These are phyloP conservation scores for Boletus coccyginus DNA, from an alignment of 768 basidiomycete genomes.

Conservation along the genomic window DNA sequence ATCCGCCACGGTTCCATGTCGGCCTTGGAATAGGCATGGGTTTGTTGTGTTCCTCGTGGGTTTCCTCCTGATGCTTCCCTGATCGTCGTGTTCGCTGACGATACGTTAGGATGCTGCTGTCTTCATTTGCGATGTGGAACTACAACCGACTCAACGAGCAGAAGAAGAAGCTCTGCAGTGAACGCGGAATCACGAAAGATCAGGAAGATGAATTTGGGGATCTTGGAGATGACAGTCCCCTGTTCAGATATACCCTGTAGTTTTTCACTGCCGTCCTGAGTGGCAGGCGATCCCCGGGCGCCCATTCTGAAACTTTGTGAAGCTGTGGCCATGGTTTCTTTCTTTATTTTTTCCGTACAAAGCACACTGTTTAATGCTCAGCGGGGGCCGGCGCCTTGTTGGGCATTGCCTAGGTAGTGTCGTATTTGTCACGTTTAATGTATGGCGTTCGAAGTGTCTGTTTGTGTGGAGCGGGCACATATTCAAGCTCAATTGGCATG, in stretches of 20 bases:
- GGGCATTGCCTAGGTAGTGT: too few relatives aligned
- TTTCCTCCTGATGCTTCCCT: constrained; percentile 5
- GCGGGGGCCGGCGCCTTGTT: too few relatives aligned
- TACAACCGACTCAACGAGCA: constrained; percentile 45
- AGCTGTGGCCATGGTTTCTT: neutral
- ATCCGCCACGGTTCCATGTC: constrained; percentile 35
- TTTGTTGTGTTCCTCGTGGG: constrained; percentile 25
- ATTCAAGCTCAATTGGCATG: too few relatives aligned
- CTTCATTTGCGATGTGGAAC: constrained; percentile 42
- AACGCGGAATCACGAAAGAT: constrained; percentile 41
- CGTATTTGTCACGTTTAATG: too few relatives aligned
- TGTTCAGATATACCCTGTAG: constrained; percentile 43
- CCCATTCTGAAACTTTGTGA: neutral
- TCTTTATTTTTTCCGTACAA: too few relatives aligned
- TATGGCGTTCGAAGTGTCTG: too few relatives aligned
- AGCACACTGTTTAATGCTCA: neutral
- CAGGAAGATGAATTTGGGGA: constrained; percentile 39
- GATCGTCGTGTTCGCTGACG: constrained; percentile 26
- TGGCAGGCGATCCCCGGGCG: neutral
- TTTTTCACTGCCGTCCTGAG: too few relatives aligned
- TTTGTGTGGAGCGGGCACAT: too few relatives aligned
- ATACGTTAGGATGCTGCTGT: constrained; percentile 36
- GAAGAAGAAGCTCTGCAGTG: constrained; percentile 42
- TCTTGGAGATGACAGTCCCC: constrained; percentile 50
- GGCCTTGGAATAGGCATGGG: constrained; percentile 32